Percentiles rank a stretch among this genome's conserved stretches.
Evolutionary conservation across 305 asterid genomes (phyloP).

Genomic region (Solanum hybrid): DNA sequence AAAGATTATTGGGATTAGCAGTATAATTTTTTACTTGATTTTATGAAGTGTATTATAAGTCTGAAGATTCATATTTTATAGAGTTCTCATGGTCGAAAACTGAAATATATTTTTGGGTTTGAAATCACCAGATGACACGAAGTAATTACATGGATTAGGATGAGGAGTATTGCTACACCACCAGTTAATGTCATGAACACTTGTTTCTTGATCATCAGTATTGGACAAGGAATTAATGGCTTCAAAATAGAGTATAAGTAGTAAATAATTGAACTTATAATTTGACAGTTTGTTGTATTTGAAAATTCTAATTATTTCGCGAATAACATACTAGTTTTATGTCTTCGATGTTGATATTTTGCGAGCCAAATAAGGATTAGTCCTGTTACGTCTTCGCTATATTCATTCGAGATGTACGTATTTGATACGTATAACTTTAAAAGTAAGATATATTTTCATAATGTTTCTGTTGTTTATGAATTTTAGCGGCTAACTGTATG

Average conservation of each 20-base stretch:
- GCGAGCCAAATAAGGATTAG: background rate
- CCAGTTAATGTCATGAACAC: slow-evolving; percentile 17
- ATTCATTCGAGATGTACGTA: background rate
- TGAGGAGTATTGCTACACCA: slow-evolving; percentile 68
- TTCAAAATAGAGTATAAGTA: slow-evolving; percentile 3
- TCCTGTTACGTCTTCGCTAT: background rate
- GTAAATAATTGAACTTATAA: background rate
- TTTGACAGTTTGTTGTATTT: background rate
- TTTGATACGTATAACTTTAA: background rate
- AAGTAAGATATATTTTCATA: background rate
- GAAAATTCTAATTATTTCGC: too few species aligned
- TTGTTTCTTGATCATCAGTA: slow-evolving; percentile 3
- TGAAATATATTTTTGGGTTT: slow-evolving; percentile 23
- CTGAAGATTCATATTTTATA: background rate
- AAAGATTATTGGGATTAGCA: background rate
- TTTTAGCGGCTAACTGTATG: background rate
- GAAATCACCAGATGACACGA: slow-evolving; percentile 23
- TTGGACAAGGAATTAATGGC: background rate
- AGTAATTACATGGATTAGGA: slow-evolving; percentile 41
- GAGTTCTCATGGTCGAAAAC: slow-evolving; percentile 27
- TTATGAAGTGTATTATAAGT: background rate
- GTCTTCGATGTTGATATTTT: background rate
- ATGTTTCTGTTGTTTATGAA: background rate
- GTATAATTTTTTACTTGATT: background rate
- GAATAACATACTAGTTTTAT: background rate